Percentiles rank a stretch among this genome's conserved stretches.
Evolutionary conservation across 106 monocot species (phyloP).

Genomic region (Xerophyta viscosa): DNA sequence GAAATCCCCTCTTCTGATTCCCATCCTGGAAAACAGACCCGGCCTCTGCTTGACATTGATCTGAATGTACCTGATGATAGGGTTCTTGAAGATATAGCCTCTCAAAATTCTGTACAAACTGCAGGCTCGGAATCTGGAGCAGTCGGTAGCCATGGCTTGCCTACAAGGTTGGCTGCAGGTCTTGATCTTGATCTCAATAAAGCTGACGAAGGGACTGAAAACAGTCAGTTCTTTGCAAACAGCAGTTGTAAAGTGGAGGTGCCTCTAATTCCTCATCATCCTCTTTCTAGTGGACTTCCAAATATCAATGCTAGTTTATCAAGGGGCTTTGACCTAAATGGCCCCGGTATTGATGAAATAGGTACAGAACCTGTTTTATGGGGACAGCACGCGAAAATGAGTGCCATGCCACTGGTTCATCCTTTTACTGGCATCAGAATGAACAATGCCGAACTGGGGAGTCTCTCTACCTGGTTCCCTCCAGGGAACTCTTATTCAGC

Average conservation of each 20-base stretch:
- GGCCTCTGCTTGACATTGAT: constrained; percentile 58
- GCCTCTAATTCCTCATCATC: constrained; percentile 31
- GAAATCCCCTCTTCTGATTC: constrained; percentile 23
- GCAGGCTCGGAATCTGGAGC: constrained; percentile 34
- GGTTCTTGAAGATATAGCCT: constrained; percentile 44
- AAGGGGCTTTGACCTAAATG: constrained; percentile 84
- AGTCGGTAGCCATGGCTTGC: constrained; percentile 14
- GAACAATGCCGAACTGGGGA: constrained; percentile 52
- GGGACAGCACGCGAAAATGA: constrained; percentile 31
- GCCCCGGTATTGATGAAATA: constrained; percentile 62
- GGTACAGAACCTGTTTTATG: constrained; percentile 25
- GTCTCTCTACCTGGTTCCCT: constrained; percentile 60
- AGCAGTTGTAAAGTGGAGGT: constrained; percentile 27
- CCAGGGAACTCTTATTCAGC: constrained; percentile 57
- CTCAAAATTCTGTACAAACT: constrained; percentile 42
- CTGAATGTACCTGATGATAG: constrained; percentile 71
- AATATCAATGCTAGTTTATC: constrained; percentile 34
- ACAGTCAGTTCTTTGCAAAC: constrained; percentile 28
- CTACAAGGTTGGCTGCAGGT: constrained; percentile 25
- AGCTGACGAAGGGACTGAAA: constrained; percentile 58
- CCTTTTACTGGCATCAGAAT: constrained; percentile 41
- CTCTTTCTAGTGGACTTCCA: constrained; percentile 11
- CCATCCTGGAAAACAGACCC: constrained; percentile 26
- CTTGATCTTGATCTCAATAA: constrained; percentile 86
- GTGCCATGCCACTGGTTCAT: constrained; percentile 39